phyloP scores from a whole-genome alignment of 768 basidiomycete genomes.

The Hypholoma fasciculare region DNA sequence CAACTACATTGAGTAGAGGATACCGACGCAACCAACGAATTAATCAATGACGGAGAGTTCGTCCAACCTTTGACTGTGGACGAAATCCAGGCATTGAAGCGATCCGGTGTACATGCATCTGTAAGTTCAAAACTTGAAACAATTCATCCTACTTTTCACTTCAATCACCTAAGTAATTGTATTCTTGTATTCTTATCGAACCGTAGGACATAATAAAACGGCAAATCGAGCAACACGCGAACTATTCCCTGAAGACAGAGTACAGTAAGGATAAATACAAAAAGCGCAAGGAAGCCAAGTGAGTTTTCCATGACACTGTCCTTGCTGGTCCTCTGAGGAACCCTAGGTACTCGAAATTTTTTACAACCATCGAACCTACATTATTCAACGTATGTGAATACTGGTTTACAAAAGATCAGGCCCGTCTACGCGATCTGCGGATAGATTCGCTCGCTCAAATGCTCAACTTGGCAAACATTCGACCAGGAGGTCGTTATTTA shows the following conservation, averaged over 20 bases:
- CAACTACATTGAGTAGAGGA: conserved; percentile 66
- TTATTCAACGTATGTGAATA: conserved; percentile 86
- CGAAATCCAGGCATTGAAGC: conserved; percentile 84
- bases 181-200: conserved; percentile 14
- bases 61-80: conserved; percentile 81
- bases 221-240: conserved; percentile 92
- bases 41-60: conserved; percentile 84
- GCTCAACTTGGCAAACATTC: conserved; percentile 77
- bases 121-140: conserved; percentile 36
- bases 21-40: conserved; percentile 94
- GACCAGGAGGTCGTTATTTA: conserved; percentile 85
- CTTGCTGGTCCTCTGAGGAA: not conserved
- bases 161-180: conserved; percentile 10
- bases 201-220: conserved; percentile 91
- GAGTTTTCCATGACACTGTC: conserved; percentile 23
- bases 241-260: conserved; percentile 93
- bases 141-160: conserved; percentile 17
- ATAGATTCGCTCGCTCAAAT: conserved; percentile 89
- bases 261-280: conserved; percentile 99
- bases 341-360: conserved; percentile 79
- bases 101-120: conserved; percentile 77
- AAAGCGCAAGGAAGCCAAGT: conserved; percentile 97
- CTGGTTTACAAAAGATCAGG: conserved; percentile 85
- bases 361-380: conserved; percentile 87
- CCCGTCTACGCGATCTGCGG: conserved; percentile 80